Evolutionary conservation across 495 filamentous ascomycete species (phyloP).

Genomic region (Penicillium tannophilum): DNA sequence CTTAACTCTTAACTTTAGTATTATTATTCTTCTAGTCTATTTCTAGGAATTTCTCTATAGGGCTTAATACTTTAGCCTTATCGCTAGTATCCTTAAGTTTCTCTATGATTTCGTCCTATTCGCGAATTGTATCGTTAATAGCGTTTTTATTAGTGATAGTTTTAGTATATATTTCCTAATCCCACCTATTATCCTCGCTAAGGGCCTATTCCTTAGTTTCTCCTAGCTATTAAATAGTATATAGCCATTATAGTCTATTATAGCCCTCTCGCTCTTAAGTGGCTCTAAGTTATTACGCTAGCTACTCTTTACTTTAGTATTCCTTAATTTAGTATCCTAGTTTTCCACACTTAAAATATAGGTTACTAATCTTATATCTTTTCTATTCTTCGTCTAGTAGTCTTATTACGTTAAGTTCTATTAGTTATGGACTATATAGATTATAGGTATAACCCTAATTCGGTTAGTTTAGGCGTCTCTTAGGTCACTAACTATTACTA

Average conservation of each 20-base stretch:
- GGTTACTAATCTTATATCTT: neutral
- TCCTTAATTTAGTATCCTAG: neutral
- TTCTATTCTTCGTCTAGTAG: neutral
- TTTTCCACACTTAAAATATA: neutral
- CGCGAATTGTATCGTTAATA: too few relatives aligned
- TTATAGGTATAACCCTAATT: too few relatives aligned
- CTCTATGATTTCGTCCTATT: too few relatives aligned
- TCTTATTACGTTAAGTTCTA: neutral
- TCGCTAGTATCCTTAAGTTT: too few relatives aligned
- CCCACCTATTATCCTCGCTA: too few relatives aligned
- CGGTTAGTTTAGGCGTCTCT: too few relatives aligned
- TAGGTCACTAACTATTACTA: too few relatives aligned
- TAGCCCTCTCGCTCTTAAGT: neutral
- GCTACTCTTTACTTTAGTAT: neutral
- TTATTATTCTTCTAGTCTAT: neutral
- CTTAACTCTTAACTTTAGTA: neutral
- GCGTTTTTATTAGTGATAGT: too few relatives aligned
- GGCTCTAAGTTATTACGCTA: neutral
- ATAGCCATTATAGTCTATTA: neutral
- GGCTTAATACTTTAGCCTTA: too few relatives aligned
- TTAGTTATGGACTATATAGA: neutral
- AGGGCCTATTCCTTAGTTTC: neutral
- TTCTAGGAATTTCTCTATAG: neutral
- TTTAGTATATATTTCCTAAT: too few relatives aligned
- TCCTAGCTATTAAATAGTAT: neutral